Evolutionary conservation across 2,329 filamentous ascomycete genomes (phyloP), one percentile per base, ranked within the genome.

Genomic region (Cladosporium phlei): DNA sequence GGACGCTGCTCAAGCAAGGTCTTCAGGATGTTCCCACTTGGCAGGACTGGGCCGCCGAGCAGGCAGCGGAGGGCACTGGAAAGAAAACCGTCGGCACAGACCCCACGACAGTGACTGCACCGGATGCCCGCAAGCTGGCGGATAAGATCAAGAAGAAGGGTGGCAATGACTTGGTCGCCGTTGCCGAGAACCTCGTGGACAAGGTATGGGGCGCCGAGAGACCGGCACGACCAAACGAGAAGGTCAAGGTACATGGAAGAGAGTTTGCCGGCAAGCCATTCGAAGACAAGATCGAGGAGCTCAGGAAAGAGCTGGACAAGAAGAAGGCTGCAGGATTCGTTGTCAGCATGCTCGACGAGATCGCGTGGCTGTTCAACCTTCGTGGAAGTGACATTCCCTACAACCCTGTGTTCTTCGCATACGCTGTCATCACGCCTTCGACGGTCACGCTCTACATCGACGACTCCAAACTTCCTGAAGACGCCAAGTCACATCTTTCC

Each of bases 351-450:
- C 79, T 98, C 33, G 93, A 98, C 60, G 93, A 98, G 68, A 82
- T 96, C 58, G 93, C 93, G 9, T 98, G 93, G 93, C 76, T 98
- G n/a, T 96, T 96, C 73, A 98, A 98, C 68, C 72, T 98, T 38
- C 83, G 93, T 57, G 93, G 93, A 58, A 93, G 78, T 65, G 93
- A 97, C 64, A 97, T 98, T 55, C 88, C 89, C 0, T 98, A 93
- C 72, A 98, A 98, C 63, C 93, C 93, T 0, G 93, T 98, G 39
- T 97, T 98, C 74, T 97, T 97, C 69, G 93, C 91, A 12, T 98
- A 97, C 61, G 91, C 91, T 34, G 78, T 93, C 32, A 73, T 98
- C 52, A 97, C 93, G 2, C 80, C 83, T 2, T 82, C 66, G 1
- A 74, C 80, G 2, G 87, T 85, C 19, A 89, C 83, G 1, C 76